phyloP scores from a whole-genome alignment of 257 asterid species.

The Linaria vulgaris region DNA sequence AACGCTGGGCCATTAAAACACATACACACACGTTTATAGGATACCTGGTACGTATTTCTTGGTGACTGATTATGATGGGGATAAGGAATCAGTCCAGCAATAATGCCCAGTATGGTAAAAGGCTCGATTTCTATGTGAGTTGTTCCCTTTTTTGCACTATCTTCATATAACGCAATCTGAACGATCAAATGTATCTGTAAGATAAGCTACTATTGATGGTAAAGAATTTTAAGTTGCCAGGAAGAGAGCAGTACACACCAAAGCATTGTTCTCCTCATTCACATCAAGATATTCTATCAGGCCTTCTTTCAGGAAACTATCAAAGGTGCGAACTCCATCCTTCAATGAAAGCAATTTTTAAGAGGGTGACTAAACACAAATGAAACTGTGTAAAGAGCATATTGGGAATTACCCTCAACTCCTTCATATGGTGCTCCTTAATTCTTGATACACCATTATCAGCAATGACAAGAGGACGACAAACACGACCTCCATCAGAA shows the following conservation, averaged over 20 bases:
- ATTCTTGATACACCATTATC: constrained; percentile 92
- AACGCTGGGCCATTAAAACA: constrained; percentile 1
- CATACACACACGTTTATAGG: constrained; percentile 9
- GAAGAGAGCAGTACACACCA: constrained; percentile 49
- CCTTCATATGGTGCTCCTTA: constrained; percentile 94
- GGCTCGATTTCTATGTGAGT: constrained; percentile 99
- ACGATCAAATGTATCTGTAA: constrained; percentile 27
- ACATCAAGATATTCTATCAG: constrained; percentile 96
- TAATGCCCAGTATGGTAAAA: constrained; percentile 82
- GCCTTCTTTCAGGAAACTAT: constrained; percentile 81
- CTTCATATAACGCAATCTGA: constrained; percentile 92
- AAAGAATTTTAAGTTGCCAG: not conserved
- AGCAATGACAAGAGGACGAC: constrained; percentile 97
- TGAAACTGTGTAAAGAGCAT: constrained; percentile 17
- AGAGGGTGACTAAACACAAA: constrained; percentile 24
- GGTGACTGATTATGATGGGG: constrained; percentile 99
- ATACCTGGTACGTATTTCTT: constrained; percentile 94
- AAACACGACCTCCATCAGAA: constrained; percentile 98
- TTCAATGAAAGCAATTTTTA: constrained; percentile 36
- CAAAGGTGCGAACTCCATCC: constrained; percentile 90
- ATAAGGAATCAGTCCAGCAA: constrained; percentile 96
- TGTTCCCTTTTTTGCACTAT: constrained; percentile 66
- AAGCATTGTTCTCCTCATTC: constrained; percentile 93
- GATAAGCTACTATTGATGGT: constrained; percentile 14
- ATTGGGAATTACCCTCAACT: constrained; percentile 64